Conservation (phyloP, 2,329 filamentous ascomycete species). For the Coniella vitis region DNA sequence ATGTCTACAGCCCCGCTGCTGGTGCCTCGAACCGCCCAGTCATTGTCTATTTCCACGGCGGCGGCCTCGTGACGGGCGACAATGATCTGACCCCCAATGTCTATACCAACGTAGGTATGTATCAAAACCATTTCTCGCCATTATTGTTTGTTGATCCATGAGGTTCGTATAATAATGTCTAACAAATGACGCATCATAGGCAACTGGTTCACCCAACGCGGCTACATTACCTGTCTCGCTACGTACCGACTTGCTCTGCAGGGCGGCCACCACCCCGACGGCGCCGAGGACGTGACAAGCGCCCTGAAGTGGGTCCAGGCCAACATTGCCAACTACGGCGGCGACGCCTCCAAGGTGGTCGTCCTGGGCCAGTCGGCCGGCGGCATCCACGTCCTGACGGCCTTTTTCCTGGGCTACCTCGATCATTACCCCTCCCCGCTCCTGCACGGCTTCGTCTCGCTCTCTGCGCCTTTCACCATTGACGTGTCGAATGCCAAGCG, state of each 20-base stretch:
- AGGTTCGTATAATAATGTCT: background rate
- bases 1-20: constrained; percentile 13
- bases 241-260: constrained; percentile 19
- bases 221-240: constrained; percentile 20
- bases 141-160: background rate
- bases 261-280: constrained; percentile 17
- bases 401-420: constrained; percentile 13
- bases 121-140: too few relatives aligned
- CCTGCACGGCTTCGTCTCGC: constrained; percentile 13
- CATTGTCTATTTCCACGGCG: constrained; percentile 20
- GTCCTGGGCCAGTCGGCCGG: constrained; percentile 19
- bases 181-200: constrained; percentile 12
- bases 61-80: constrained; percentile 18
- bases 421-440: constrained; percentile 6
- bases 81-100: constrained; percentile 15
- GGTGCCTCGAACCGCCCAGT: constrained; percentile 10
- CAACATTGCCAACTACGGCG: constrained; percentile 18
- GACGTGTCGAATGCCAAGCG: background rate
- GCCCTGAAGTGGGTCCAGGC: constrained; percentile 18
- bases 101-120: constrained; percentile 15
- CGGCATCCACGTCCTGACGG: constrained; percentile 15
- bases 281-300: constrained; percentile 15
- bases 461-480: constrained; percentile 12
- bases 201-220: constrained; percentile 21
- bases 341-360: constrained; percentile 15